phyloP scores from a whole-genome alignment of 345 rosid species.

The Barbarea vulgaris region DNA sequence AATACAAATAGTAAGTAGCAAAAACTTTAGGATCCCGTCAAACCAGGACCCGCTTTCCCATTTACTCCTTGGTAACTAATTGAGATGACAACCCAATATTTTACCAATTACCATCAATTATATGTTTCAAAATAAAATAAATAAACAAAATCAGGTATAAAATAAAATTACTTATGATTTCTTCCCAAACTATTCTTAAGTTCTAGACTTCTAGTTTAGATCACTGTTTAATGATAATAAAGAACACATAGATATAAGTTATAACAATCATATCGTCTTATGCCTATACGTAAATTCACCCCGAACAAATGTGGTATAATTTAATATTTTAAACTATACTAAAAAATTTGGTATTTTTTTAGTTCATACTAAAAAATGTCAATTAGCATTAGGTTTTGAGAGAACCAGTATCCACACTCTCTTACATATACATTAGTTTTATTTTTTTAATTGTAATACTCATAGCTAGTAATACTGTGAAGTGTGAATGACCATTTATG shows the following conservation, averaged over 20 bases:
- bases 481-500: background rate
- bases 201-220: background rate
- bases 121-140: background rate
- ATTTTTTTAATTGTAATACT: background rate
- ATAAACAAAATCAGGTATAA: background rate
- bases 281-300: background rate
- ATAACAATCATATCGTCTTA: background rate
- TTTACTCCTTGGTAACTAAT: slow-evolving; percentile 23
- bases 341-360: no score
- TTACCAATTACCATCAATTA: slow-evolving; percentile 5
- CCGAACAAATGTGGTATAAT: background rate
- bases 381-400: background rate
- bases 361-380: background rate
- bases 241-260: background rate
- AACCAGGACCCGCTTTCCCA: slow-evolving; percentile 29
- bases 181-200: background rate
- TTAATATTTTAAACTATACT: background rate
- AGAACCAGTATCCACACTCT: background rate
- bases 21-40: slow-evolving; percentile 24
- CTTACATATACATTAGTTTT: background rate
- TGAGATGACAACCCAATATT: slow-evolving; percentile 28
- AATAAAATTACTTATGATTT: background rate
- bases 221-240: background rate
- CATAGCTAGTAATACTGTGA: background rate
- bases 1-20: background rate